Evolutionary conservation across 306 rosid genomes (phyloP).

Genomic region (Medicago lupulina): DNA sequence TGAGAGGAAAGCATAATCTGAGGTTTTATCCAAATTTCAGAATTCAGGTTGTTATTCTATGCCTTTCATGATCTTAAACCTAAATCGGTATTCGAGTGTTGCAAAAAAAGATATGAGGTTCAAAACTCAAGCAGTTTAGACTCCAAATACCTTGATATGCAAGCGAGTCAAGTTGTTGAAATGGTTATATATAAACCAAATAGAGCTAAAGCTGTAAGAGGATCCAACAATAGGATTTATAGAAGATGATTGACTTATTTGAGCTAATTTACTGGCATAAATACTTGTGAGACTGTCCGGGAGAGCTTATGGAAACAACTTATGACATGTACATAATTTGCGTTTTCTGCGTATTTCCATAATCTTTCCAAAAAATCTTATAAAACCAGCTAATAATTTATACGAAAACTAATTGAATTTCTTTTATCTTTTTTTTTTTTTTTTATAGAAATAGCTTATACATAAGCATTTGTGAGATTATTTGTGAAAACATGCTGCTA

Average conservation of each 20-base stretch:
- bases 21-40: conserved; percentile 92
- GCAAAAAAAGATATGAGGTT: too few relatives aligned
- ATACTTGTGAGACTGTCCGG: neutral
- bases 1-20: conserved; percentile 96
- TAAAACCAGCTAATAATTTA: too few relatives aligned
- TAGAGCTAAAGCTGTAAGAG: conserved; percentile 14
- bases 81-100: neutral
- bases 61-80: conserved; percentile 5
- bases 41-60: conserved; percentile 62
- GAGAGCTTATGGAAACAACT: neutral
- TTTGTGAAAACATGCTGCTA: too few relatives aligned
- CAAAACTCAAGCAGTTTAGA: neutral
- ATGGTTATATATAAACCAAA: neutral
- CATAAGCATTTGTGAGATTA: too few relatives aligned
- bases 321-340: too few relatives aligned
- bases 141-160: neutral
- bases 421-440: too few relatives aligned
- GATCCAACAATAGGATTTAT: conserved; percentile 20
- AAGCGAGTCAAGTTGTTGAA: conserved; percentile 3
- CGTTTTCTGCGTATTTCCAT: too few relatives aligned
- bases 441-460: too few relatives aligned
- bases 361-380: too few relatives aligned
- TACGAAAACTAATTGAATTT: too few relatives aligned
- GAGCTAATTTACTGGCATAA: neutral
- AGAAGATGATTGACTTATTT: conserved; percentile 6